Percentiles rank a stretch among this genome's conserved stretches.
phyloP scores from a whole-genome alignment of 441 rosid genomes.

The Cnidoscolus chayamansa region DNA sequence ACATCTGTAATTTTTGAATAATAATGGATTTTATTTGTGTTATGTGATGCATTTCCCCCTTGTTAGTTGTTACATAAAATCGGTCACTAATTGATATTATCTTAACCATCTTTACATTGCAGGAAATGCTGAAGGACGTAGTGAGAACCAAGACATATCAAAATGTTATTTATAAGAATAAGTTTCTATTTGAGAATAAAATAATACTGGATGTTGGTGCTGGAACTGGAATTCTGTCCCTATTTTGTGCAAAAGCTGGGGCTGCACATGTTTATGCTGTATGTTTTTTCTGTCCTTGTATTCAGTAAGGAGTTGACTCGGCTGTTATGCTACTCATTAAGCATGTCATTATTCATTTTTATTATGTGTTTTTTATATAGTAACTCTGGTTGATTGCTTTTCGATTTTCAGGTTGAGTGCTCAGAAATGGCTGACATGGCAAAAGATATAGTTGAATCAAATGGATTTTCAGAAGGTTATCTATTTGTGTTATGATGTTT shows the following conservation, averaged over 20 bases:
- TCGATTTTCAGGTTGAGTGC: conserved; percentile 72
- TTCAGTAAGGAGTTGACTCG: neutral
- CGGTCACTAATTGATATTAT: conserved; percentile 6
- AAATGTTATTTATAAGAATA: conserved; percentile 86
- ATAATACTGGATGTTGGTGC: conserved; percentile 97
- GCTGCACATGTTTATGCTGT: conserved; percentile 95
- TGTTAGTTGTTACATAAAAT: neutral
- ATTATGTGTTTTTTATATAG: neutral
- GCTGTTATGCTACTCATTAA: neutral
- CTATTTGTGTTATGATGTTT: neutral
- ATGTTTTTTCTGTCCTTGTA: conserved; percentile 16
- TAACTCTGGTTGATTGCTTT: conserved; percentile 18
- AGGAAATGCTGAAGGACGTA: conserved; percentile 97
- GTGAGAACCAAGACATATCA: conserved; percentile 96
- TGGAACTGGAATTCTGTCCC: conserved; percentile 93
- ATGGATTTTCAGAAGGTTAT: conserved; percentile 81
- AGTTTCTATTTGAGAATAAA: conserved; percentile 83
- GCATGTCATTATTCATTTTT: neutral
- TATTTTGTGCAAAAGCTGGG: conserved; percentile 97
- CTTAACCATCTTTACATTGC: conserved; percentile 27
- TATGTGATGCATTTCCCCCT: neutral
- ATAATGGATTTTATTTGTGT: neutral
- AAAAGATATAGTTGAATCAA: conserved; percentile 77
- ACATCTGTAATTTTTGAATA: neutral
- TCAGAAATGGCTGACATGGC: conserved; percentile 97